A percentile compares a stretch with the other conserved stretches of the same genome.
These are phyloP conservation scores for Penicilliopsis zonata DNA, from an alignment of 495 filamentous ascomycete genomes.

Conservation along the genomic window DNA sequence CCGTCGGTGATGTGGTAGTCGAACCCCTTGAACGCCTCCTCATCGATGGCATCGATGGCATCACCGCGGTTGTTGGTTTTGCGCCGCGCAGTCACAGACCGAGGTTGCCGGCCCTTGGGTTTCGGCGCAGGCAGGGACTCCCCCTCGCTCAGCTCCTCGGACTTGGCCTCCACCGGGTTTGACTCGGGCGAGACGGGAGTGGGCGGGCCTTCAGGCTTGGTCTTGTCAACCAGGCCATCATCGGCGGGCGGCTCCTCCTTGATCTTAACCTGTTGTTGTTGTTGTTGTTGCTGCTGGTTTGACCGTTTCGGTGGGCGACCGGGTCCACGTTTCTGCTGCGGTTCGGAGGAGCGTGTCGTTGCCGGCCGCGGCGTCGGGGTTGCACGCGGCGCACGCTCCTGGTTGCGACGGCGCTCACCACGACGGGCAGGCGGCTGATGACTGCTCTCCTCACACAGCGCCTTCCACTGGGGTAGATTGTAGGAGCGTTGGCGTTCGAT, in stretches of 20 bases:
- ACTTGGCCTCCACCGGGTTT: slow-evolving; percentile 34
- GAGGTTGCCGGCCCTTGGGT: slow-evolving; percentile 41
- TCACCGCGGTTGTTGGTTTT: slow-evolving; percentile 75
- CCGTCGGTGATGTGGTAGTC: slow-evolving; percentile 77
- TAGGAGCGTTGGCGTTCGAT: slow-evolving; percentile 91
- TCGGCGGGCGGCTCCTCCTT: slow-evolving; percentile 34
- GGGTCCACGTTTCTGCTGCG: slow-evolving; percentile 33
- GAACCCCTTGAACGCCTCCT: slow-evolving; percentile 75
- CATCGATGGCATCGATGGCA: slow-evolving; percentile 58
- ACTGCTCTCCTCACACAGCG: slow-evolving; percentile 80
- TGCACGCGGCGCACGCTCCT: slow-evolving; percentile 43
- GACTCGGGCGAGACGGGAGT: slow-evolving; percentile 42
- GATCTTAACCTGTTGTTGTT: slow-evolving; percentile 12
- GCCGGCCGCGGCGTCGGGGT: slow-evolving; percentile 23
- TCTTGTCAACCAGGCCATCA: slow-evolving; percentile 26
- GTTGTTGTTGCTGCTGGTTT: slow-evolving; percentile 13
- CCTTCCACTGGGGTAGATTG: slow-evolving; percentile 92
- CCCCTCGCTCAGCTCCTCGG: slow-evolving; percentile 37
- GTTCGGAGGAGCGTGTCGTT: slow-evolving; percentile 16
- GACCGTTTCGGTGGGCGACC: slow-evolving; percentile 32
- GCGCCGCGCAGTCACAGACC: slow-evolving; percentile 54
- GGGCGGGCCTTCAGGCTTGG: slow-evolving; percentile 33
- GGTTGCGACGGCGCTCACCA: slow-evolving; percentile 73
- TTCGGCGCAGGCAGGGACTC: slow-evolving; percentile 34
- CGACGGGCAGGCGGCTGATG: slow-evolving; percentile 92